Conservation (phyloP, 306 rosid genomes). For the Aeschynomene evenia region DNA sequence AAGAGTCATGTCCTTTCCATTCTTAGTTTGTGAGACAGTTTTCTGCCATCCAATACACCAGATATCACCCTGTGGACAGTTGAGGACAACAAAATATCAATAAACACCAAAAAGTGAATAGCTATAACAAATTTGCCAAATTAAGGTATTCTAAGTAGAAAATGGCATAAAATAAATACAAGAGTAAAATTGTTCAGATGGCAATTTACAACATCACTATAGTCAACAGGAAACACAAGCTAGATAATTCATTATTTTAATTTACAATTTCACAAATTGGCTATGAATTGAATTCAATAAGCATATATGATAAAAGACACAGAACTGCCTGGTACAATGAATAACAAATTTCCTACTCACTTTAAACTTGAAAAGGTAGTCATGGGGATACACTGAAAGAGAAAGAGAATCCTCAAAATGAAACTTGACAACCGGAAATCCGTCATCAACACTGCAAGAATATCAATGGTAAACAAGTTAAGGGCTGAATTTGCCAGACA, state of each 20-base stretch:
- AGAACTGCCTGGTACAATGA: conserved; percentile 2
- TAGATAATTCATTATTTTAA: conserved; percentile 10
- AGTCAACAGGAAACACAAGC: conserved; percentile 17
- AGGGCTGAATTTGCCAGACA: conserved; percentile 23
- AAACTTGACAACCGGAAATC: conserved; percentile 68
- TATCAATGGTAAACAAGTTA: conserved; percentile 24
- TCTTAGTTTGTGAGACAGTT: conserved; percentile 47
- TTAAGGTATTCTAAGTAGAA: neutral
- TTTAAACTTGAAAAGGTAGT: conserved; percentile 54
- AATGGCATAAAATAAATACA: neutral
- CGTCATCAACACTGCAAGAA: conserved; percentile 71
- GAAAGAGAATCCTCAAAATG: conserved; percentile 56
- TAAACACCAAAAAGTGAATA: neutral
- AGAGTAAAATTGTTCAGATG: neutral
- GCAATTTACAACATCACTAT: conserved; percentile 21
- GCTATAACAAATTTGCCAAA: conserved; percentile 2
- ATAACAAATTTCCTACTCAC: conserved; percentile 36
- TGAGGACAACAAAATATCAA: conserved; percentile 22
- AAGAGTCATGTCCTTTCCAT: conserved; percentile 62
- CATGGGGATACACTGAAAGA: conserved; percentile 70
- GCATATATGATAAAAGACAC: conserved; percentile 14
- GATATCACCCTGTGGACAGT: conserved; percentile 36
- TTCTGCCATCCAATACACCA: conserved; percentile 77
- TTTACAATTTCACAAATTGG: conserved; percentile 8
- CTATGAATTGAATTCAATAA: conserved; percentile 3